phyloP scores from a whole-genome alignment of 768 basidiomycete genomes.

The Trametes cinnabarina region DNA sequence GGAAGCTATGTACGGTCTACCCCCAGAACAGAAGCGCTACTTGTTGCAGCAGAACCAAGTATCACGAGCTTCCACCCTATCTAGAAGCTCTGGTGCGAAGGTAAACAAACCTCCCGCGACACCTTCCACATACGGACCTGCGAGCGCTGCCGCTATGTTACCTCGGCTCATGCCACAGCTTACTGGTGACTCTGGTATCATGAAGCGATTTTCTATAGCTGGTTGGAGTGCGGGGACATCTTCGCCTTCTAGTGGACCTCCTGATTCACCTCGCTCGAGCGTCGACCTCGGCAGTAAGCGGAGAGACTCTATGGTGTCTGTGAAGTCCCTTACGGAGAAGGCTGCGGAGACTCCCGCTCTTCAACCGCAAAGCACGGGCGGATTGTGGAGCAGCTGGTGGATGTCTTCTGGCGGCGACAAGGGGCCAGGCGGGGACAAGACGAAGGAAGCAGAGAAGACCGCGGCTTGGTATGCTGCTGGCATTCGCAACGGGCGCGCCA shows the following conservation, averaged over 20 bases:
- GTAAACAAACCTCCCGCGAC: constrained; percentile 25
- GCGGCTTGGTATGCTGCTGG: constrained; percentile 64
- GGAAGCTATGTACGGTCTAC: constrained; percentile 57
- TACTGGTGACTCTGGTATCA: constrained; percentile 66
- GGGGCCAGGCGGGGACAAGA: constrained; percentile 28
- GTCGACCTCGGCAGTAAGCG: constrained; percentile 35
- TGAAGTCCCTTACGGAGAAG: constrained; percentile 32
- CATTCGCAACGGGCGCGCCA: constrained; percentile 51
- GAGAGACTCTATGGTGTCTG: constrained; percentile 24
- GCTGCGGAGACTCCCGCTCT: constrained; percentile 27
- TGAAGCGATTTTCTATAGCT: constrained; percentile 65
- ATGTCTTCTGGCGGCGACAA: constrained; percentile 59
- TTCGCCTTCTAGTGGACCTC: constrained; percentile 35
- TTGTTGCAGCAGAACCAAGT: constrained; percentile 58
- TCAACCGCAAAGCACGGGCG: constrained; percentile 70
- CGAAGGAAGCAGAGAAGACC: constrained; percentile 42
- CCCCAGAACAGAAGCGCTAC: constrained; percentile 62
- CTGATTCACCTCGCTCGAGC: constrained; percentile 36
- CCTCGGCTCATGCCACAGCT: constrained; percentile 71
- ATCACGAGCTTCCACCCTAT: constrained; percentile 34
- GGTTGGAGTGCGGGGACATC: constrained; percentile 51
- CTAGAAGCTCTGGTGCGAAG: constrained; percentile 32
- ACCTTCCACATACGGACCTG: constrained; percentile 56
- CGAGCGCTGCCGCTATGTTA: constrained; percentile 54
- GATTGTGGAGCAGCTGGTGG: constrained; percentile 79